Conservation (phyloP, 2,329 filamentous ascomycete species). For the Juglanconis oblonga region DNA sequence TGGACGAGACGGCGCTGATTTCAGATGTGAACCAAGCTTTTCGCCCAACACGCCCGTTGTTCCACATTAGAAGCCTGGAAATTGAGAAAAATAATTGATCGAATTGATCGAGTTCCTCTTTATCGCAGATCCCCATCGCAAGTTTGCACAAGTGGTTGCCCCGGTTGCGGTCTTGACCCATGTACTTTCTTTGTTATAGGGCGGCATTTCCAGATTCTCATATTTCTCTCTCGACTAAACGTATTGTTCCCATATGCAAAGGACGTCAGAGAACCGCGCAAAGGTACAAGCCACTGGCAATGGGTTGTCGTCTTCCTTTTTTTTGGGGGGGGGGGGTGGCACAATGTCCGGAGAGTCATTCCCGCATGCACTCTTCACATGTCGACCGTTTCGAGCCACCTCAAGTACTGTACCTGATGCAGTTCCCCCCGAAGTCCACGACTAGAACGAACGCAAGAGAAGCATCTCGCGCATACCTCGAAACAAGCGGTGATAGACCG, state of each 20-base stretch:
- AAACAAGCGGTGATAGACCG: background rate
- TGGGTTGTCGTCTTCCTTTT: background rate
- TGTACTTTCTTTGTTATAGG: background rate
- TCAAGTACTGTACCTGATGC: background rate
- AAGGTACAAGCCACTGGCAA: background rate
- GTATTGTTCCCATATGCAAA: background rate
- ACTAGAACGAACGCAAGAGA: background rate
- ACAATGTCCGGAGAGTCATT: too few species aligned
- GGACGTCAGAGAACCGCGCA: background rate
- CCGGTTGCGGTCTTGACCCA: background rate
- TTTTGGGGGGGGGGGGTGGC: background rate
- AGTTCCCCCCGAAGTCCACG: background rate
- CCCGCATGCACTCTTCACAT: too few species aligned
- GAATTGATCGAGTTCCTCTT: background rate
- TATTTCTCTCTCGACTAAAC: background rate
- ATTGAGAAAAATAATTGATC: too few species aligned
- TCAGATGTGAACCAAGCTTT: too few species aligned
- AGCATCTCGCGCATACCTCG: background rate
- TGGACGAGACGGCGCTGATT: background rate
- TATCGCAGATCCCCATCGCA: background rate
- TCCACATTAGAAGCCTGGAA: background rate
- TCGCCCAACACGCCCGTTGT: too few species aligned
- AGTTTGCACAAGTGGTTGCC: background rate
- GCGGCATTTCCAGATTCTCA: too few species aligned
- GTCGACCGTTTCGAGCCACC: too few species aligned